Evolutionary conservation across 2,329 filamentous ascomycete genomes (phyloP).

Genomic region (Hymenoscyphus occultus): DNA sequence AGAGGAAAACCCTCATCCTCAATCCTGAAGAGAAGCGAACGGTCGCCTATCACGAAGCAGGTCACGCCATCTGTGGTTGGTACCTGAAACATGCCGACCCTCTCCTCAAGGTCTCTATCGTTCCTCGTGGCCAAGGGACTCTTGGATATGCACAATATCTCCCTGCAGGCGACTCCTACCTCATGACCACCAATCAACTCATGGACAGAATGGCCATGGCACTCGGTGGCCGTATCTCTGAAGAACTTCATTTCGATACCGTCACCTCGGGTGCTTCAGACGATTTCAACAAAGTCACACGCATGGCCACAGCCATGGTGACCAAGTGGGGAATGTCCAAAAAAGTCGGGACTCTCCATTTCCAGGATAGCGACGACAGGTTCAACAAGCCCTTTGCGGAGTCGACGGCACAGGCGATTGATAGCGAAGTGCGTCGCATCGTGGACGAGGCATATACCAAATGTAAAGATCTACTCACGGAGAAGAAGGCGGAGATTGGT

Average conservation of each 20-base stretch:
- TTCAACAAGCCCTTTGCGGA: conserved; percentile 96
- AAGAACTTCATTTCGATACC: conserved; percentile 94
- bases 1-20: conserved; percentile 95
- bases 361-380: conserved; percentile 77
- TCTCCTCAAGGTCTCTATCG: conserved; percentile 96
- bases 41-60: conserved; percentile 96
- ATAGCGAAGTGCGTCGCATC: conserved; percentile 85
- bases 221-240: conserved; percentile 87
- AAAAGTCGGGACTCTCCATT: conserved; percentile 90
- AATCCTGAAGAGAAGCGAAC: conserved; percentile 92
- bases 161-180: conserved; percentile 85
- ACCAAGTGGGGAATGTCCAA: conserved; percentile 99
- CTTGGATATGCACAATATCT: conserved; percentile 96
- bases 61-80: conserved; percentile 98
- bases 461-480: conserved; percentile 76
- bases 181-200: conserved; percentile 92
- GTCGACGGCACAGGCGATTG: conserved; percentile 87
- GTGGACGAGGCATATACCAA: conserved; percentile 90
- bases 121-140: conserved; percentile 89
- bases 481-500: conserved; percentile 85
- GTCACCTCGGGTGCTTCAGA: conserved; percentile 94
- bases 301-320: conserved; percentile 95
- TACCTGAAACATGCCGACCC: conserved; percentile 96
- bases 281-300: conserved; percentile 97
- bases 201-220: conserved; percentile 99